Evolutionary conservation across 805 yeast species (phyloP), one percentile per base, ranked within the genome.

Genomic region (Wickerhamomyces hampshirensis): DNA sequence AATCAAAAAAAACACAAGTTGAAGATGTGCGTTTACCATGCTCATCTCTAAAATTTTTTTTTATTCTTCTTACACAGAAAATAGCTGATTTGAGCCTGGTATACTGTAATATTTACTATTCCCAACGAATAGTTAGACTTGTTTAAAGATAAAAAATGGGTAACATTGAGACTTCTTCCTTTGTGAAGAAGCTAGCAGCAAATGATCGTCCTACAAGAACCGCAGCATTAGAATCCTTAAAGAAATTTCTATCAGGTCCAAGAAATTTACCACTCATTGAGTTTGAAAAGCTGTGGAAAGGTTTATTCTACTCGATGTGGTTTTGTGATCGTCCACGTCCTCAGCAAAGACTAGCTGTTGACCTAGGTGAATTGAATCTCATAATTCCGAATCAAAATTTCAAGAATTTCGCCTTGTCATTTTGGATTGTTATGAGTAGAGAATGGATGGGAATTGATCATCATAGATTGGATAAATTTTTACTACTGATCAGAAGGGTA

Each of bases 221-320:
- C 29, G 73, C 75, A 35, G 89, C 96, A 0, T 63, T 87, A 23
- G 75, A 74, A 30, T 69, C 85, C 1, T 65, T 87, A 48, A 70
- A 69, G 47, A 71, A 71, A 45, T 83, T 73, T 53, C 61, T 87
- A 31, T 56, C 71, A 2, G 56, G 68, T 21, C 48, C 52, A 40
- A 48, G 56, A 23, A 38, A 44, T n/a, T 38, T 54, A 19, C 64
- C 71, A 26, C 59, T 78, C 27, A 52, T 68, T 5, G 62, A 58
- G 23, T 67, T 77, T 44, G 84, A 84, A 47, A 89, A 91, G 57
- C 65, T 93, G 41, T 93, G 98, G 97, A 88, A 85, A 62, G 98
- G 98, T n/a, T 69, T 93, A 28, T 93, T 82, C 61, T 93, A 71
- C 56, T 76, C 95, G 9, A 86, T 93, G 95, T 93, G 98, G 98